Percentiles rank a stretch among this genome's conserved stretches.
Evolutionary conservation across 345 rosid genomes (phyloP).

Genomic region (Mercurialis annua): DNA sequence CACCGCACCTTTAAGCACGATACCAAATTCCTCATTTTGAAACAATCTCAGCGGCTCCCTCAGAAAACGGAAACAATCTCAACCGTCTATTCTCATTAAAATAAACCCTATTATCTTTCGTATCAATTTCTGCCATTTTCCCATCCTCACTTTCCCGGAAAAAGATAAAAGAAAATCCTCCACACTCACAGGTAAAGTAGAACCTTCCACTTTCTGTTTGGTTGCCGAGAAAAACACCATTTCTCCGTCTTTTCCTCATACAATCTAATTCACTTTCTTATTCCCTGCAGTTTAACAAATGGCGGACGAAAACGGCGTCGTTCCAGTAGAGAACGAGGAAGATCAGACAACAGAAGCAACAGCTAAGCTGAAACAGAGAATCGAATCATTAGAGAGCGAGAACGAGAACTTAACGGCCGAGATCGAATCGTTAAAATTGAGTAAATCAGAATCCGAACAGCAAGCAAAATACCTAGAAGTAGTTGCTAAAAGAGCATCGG

Average conservation of each 20-base stretch:
- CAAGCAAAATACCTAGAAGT: conserved; percentile 42
- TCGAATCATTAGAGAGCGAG: conserved; percentile 49
- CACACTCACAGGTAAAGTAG: neutral
- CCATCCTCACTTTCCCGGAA: neutral
- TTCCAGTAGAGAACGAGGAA: conserved; percentile 1
- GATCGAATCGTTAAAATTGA: conserved; percentile 38
- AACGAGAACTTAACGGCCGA: conserved; percentile 38
- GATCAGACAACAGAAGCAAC: conserved; percentile 28
- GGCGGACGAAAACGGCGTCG: conserved; percentile 49
- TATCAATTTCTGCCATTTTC: neutral
- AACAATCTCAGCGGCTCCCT: too few relatives aligned
- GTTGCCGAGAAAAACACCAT: neutral
- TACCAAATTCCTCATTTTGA: neutral
- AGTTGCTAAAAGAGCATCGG: conserved; percentile 47
- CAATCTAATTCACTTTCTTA: neutral
- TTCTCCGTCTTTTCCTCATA: neutral
- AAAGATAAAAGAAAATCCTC: neutral
- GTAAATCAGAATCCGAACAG: conserved; percentile 37
- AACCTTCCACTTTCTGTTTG: conserved; percentile 1
- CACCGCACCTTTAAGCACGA: neutral
- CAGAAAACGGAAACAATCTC: too few relatives aligned
- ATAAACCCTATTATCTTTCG: neutral
- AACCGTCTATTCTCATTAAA: neutral
- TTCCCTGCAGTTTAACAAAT: conserved; percentile 18
- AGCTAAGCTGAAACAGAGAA: conserved; percentile 26